These are phyloP conservation scores for Ophiosphaerella herpotricha DNA, from an alignment of 2,329 filamentous ascomycete species.

Conservation along the genomic window DNA sequence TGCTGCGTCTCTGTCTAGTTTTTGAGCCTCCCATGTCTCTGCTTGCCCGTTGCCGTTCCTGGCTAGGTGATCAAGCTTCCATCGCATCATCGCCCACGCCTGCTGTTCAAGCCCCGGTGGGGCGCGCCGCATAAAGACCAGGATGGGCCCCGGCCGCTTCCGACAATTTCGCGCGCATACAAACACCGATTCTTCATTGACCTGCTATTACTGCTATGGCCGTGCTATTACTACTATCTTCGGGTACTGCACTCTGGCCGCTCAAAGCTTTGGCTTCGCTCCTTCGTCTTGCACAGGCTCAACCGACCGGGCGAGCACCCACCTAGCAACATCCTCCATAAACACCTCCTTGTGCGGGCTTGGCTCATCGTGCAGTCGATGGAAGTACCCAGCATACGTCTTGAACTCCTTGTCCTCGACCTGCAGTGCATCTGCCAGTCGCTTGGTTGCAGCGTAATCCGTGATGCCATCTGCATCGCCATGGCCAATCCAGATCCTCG, in stretches of 20 bases:
- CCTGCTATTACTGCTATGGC: not conserved
- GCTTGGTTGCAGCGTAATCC: slow-evolving; percentile 66
- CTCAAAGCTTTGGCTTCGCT: slow-evolving; percentile 41
- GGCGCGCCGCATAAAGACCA: slow-evolving; percentile 1
- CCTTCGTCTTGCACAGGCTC: slow-evolving; percentile 36
- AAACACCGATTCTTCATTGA: too few relatives aligned
- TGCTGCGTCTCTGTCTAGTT: slow-evolving; percentile 15
- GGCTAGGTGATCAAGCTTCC: slow-evolving; percentile 15
- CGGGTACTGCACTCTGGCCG: too few relatives aligned
- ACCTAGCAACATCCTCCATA: slow-evolving; percentile 41
- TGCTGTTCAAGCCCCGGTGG: slow-evolving; percentile 9
- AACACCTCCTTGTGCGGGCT: slow-evolving; percentile 41
- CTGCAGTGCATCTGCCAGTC: slow-evolving; percentile 62
- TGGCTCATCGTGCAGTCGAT: slow-evolving; percentile 60
- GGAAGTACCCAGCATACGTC: slow-evolving; percentile 76
- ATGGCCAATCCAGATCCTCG: slow-evolving; percentile 72
- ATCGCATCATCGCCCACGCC: slow-evolving; percentile 15
- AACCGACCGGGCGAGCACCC: slow-evolving; percentile 41
- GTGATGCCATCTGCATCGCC: slow-evolving; percentile 75
- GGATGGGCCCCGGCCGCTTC: not conserved
- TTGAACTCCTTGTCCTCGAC: slow-evolving; percentile 72
- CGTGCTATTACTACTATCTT: not conserved
- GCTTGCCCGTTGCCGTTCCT: slow-evolving; percentile 25
- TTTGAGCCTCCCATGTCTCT: slow-evolving; percentile 22
- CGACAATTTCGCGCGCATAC: not conserved